Evolutionary conservation across 192 early-diverging fungal genomes (phyloP), one percentile per base, ranked within the genome.

Genomic region (Oehlia diaphana): DNA sequence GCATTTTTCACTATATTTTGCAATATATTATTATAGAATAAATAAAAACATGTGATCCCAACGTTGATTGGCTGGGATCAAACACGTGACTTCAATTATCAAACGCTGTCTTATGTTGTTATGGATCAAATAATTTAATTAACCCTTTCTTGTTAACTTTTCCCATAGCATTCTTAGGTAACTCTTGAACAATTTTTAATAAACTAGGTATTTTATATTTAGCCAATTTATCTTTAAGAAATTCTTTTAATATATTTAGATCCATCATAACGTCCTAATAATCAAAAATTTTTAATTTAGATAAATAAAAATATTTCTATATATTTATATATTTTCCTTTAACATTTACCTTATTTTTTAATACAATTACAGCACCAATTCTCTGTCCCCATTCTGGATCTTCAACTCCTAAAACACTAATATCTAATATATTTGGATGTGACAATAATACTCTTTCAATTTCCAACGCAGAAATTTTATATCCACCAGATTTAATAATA

Each of bases 401-500:
- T 31, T 90, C 86, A 9, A 95, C 63, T 42, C 95, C 95, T 21
- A 95, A 81, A 1, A 95, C 91, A 14, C 92, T 91, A 31, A 91
- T 90, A 73, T 97, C 96, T 16, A 72, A 53, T 23, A 97, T 87
- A 76, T 74, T 79, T 9, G 88, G 82, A 53, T 89, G 85, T 61
- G 91, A 87, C 21, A 95, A 82, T 3, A 96, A 82, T 82, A 94
- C 91, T 7, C 93, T 89, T 83, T 97, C 96, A 64, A 97, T 91
- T 81, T 94, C 94, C 67, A 96, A 80, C 0, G 96, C 93, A 0
- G 91, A 92, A 31, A 97, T 86, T 82, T 96, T 97, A 87, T 93
- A 95, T 7, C 95, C 95, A 72, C 96, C 95, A 14, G 91, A 89
- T 78, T 97, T 97, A 63, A 97, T 93, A 23, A 97, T 95, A 75